Percentiles rank a stretch among this genome's conserved stretches.
phyloP scores from a whole-genome alignment of 306 rosid genomes.

The Fagus crenata region DNA sequence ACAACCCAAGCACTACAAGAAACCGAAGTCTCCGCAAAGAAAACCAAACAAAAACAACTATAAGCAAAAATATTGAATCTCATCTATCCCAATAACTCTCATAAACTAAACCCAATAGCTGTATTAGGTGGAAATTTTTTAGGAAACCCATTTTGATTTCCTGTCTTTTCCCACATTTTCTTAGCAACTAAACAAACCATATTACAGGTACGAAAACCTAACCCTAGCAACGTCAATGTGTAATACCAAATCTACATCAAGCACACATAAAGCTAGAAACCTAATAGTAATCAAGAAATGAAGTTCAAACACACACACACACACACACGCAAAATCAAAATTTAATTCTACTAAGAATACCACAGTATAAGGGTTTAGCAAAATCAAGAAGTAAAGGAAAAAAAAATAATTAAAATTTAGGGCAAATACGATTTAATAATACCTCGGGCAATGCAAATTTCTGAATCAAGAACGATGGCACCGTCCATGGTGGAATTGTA shows the following conservation, averaged over 20 bases:
- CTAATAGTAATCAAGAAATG: constrained; percentile 12
- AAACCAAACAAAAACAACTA: background rate
- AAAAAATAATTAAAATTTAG: background rate
- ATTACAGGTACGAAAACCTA: background rate
- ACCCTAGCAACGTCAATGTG: background rate
- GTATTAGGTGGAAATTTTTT: background rate
- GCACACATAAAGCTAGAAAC: constrained; percentile 11
- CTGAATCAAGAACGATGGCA: constrained; percentile 30
- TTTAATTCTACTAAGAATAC: background rate
- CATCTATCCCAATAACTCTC: background rate
- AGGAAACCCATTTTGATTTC: background rate
- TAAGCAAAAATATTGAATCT: constrained; percentile 12
- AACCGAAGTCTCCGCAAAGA: constrained; percentile 9
- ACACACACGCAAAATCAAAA: background rate
- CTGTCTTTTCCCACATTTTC: background rate
- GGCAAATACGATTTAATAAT: constrained; percentile 14
- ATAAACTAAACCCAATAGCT: background rate
- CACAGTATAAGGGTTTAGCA: background rate
- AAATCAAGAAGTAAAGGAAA: constrained; percentile 12
- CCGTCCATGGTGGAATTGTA: constrained; percentile 48
- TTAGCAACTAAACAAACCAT: background rate
- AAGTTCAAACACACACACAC: background rate
- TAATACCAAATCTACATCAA: background rate
- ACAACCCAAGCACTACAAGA: background rate
- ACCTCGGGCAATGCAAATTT: constrained; percentile 39